Conservation (phyloP, 2,329 filamentous ascomycete species). For the Cercospora zeae-maydis region DNA sequence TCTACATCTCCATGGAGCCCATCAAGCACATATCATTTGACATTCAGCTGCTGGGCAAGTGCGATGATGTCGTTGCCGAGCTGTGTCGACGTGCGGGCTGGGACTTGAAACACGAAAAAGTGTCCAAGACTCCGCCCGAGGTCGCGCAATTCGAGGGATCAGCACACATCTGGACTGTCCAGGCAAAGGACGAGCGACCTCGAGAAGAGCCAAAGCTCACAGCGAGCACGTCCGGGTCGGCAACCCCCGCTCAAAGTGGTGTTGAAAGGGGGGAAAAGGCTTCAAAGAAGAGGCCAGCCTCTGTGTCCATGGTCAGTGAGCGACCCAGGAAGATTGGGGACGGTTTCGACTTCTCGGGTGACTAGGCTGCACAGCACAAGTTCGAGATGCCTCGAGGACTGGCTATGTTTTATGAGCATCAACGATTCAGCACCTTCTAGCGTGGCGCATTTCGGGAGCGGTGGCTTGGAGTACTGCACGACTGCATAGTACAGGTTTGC, state of each 20-base stretch:
- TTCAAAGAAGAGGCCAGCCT: slow-evolving; percentile 6
- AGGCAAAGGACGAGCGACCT: background rate
- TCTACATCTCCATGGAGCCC: slow-evolving; percentile 50
- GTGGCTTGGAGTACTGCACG: background rate
- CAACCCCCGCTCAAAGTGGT: background rate
- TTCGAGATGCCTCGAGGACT: background rate
- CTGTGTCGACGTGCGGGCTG: slow-evolving; percentile 78
- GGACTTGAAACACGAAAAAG: slow-evolving; percentile 73
- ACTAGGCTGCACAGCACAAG: background rate
- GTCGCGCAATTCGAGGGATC: slow-evolving; percentile 16
- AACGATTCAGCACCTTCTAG: background rate
- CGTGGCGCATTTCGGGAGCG: background rate
- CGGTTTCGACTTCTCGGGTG: background rate
- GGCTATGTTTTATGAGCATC: background rate
- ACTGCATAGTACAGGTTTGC: background rate
- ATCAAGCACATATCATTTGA: slow-evolving; percentile 92
- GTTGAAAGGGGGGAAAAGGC: background rate
- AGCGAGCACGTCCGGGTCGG: background rate
- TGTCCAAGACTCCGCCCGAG: slow-evolving; percentile 37
- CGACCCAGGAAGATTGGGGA: slow-evolving; percentile 2
- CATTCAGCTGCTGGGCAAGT: slow-evolving; percentile 92
- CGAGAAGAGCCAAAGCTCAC: background rate
- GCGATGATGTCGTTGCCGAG: slow-evolving; percentile 84
- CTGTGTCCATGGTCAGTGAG: background rate
- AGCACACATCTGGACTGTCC: slow-evolving; percentile 11